These are phyloP conservation scores for Rehmannia glutinosa DNA, from an alignment of 257 asterid species.

Conservation along the genomic window DNA sequence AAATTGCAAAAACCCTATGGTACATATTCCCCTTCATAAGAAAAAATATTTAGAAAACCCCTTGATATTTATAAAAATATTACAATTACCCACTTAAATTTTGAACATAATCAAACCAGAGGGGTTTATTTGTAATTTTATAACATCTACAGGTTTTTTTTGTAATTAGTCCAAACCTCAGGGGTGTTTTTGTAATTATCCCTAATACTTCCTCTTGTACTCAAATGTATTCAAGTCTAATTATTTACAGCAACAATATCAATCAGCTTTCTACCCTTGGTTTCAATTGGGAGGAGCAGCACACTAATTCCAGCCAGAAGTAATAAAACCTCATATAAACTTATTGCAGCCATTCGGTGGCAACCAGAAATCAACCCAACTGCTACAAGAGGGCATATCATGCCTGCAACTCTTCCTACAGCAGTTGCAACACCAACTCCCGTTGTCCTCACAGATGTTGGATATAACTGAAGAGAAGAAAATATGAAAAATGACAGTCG, in stretches of 20 bases:
- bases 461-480: constrained; percentile 54
- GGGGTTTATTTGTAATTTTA: background rate
- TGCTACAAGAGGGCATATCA: constrained; percentile 77
- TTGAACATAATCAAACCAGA: too few relatives aligned
- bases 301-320: constrained; percentile 49
- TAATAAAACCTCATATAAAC: constrained; percentile 50
- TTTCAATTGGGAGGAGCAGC: constrained; percentile 56
- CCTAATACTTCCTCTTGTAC: too few relatives aligned
- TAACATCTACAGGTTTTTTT: too few relatives aligned
- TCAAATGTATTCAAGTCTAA: background rate
- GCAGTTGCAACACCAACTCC: constrained; percentile 69
- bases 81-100: too few relatives aligned
- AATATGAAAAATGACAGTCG: background rate
- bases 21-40: too few relatives aligned
- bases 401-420: constrained; percentile 78
- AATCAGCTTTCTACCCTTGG: constrained; percentile 49
- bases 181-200: too few relatives aligned
- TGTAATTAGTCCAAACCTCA: too few relatives aligned
- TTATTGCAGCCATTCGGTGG: constrained; percentile 55
- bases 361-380: constrained; percentile 65
- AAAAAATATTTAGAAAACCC: too few relatives aligned
- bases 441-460: constrained; percentile 70
- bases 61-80: too few relatives aligned
- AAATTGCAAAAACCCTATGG: too few relatives aligned
- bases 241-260: constrained; percentile 29